Percentiles rank a stretch among this genome's conserved stretches.
Conservation (phyloP, 192 early-diverging fungal species). For the Umbelopsis ramanniana region DNA sequence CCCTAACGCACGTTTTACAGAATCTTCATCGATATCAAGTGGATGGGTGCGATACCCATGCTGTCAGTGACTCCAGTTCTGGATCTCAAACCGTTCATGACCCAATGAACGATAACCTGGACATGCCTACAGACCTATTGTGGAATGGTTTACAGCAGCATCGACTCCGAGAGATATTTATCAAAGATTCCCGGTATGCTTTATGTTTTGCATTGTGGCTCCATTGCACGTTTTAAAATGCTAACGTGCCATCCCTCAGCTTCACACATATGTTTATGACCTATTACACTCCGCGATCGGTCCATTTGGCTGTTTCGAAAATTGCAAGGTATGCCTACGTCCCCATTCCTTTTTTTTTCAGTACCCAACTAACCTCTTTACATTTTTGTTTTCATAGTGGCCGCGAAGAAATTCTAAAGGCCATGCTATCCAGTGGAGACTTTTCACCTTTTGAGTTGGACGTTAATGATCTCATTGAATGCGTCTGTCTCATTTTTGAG, state of each 20-base stretch:
- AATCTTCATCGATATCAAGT: conserved; percentile 18
- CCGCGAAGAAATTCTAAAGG: conserved; percentile 51
- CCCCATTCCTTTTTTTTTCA: too few relatives aligned
- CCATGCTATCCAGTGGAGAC: conserved; percentile 65
- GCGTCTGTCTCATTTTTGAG: conserved; percentile 70
- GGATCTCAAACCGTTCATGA: conserved; percentile 18
- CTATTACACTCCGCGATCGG: conserved; percentile 31
- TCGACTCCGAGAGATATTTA: conserved; percentile 11
- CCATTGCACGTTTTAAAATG: background rate
- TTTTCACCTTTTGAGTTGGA: conserved; percentile 71
- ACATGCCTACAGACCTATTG: background rate
- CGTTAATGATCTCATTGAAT: conserved; percentile 68
- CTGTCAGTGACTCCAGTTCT: conserved; percentile 11
- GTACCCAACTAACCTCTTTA: background rate
- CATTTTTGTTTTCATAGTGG: conserved; percentile 29
- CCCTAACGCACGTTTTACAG: background rate
- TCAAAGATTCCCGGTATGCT: conserved; percentile 11
- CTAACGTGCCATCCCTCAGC: background rate
- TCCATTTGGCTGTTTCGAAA: background rate
- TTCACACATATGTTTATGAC: conserved; percentile 34
- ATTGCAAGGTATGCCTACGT: background rate
- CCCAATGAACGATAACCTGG: background rate
- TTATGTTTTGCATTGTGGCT: too few relatives aligned
- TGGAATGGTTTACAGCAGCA: conserved; percentile 12
- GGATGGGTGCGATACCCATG: conserved; percentile 8